These are phyloP conservation scores for Saccharomycopsis sp. DNA, from an alignment of 805 yeast species.

Conservation along the genomic window DNA sequence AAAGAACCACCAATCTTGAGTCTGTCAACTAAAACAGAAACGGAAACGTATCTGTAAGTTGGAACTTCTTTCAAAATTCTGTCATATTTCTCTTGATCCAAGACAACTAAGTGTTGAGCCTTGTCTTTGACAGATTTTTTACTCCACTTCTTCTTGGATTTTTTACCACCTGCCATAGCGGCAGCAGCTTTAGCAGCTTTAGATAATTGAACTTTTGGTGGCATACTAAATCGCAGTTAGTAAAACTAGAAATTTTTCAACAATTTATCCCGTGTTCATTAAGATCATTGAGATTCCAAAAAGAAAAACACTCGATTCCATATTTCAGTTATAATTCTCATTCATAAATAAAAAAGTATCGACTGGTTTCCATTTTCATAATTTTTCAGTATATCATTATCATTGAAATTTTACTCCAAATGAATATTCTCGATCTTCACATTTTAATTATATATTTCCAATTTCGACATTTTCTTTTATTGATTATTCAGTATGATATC, in stretches of 20 bases:
- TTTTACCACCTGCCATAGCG: constrained; percentile 99
- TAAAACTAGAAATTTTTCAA: too few relatives aligned
- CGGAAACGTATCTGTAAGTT: constrained; percentile 96
- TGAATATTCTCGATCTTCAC: too few relatives aligned
- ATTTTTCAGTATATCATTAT: neutral
- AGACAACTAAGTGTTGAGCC: constrained; percentile 96
- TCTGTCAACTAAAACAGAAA: constrained; percentile 97
- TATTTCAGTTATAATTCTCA: too few relatives aligned
- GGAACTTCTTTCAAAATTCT: constrained; percentile 99
- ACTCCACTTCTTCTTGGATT: constrained; percentile 99
- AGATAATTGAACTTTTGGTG: constrained; percentile 98
- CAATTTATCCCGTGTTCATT: too few relatives aligned
- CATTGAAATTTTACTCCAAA: neutral
- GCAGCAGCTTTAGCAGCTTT: constrained; percentile 99
- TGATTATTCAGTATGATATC: too few relatives aligned
- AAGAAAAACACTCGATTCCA: too few relatives aligned
- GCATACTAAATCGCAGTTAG: constrained; percentile 68
- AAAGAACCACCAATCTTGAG: constrained; percentile 98
- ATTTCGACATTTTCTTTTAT: neutral
- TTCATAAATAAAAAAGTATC: too few relatives aligned
- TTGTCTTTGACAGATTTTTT: constrained; percentile 99
- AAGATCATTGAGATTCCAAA: too few relatives aligned
- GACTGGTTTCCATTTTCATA: too few relatives aligned
- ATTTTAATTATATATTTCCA: neutral
- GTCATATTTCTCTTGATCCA: constrained; percentile 99